These are phyloP conservation scores for Cornus suecica DNA, from an alignment of 148 eudicot species.

Conservation along the genomic window DNA sequence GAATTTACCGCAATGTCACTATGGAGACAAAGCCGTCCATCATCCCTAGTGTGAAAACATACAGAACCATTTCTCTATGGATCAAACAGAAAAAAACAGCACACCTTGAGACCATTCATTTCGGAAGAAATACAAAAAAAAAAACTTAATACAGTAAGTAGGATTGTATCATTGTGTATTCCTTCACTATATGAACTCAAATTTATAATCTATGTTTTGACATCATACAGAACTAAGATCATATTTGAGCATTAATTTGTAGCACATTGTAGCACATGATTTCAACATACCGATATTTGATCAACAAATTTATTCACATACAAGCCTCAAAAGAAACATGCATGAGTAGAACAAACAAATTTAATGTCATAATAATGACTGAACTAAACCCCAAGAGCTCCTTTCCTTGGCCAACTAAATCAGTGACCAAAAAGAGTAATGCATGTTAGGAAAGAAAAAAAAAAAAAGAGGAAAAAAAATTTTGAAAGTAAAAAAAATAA, in stretches of 20 bases:
- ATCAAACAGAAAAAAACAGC: too few species aligned
- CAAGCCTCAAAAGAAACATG: not conserved
- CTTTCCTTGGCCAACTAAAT: not conserved
- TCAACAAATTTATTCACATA: constrained; percentile 1
- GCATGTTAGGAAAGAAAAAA: too few species aligned
- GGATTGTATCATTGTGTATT: not conserved
- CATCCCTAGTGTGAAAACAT: too few species aligned
- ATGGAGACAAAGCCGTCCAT: too few species aligned
- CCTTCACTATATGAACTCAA: not conserved
- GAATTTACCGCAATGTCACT: too few species aligned
- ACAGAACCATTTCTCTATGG: too few species aligned
- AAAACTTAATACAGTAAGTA: not conserved
- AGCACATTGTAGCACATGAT: not conserved
- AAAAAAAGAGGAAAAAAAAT: too few species aligned
- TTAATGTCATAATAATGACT: not conserved
- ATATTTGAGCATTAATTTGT: not conserved
- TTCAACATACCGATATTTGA: not conserved
- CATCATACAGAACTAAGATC: not conserved
- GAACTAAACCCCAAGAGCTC: not conserved
- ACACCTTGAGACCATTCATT: too few species aligned
- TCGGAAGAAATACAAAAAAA: too few species aligned
- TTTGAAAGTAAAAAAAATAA: too few species aligned
- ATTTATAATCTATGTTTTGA: not conserved
- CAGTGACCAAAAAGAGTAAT: not conserved
- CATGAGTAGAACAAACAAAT: not conserved